Evolutionary conservation across 495 filamentous ascomycete genomes (phyloP), one percentile per base, ranked within the genome.

Genomic region (Podospora pseudocomata): DNA sequence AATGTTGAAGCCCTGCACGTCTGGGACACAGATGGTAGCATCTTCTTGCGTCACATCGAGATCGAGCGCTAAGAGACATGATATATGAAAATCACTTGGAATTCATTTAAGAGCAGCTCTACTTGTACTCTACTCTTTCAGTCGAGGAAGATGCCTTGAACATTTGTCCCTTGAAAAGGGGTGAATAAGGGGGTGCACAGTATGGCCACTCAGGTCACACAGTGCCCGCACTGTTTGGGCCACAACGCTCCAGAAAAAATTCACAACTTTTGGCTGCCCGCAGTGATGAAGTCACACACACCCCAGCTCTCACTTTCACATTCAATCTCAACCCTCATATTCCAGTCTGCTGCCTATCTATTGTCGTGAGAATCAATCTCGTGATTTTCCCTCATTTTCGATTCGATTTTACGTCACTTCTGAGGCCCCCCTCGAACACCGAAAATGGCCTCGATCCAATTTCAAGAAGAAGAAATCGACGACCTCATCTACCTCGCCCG

Each of bases 401-500:
- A 5, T 53, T 53, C n/a, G 11, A 13, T 32, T 26, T 60, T 26
- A 27, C 34, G 34, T 9, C 2, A 44, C 16, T 23, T 15, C 34
- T 62, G n/a, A 71, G 13, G 23, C 1, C 34, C 27, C 2, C 6
- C 20, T 6, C 23, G 0, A 27, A 27, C 64, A 64, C 4, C 30
- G 34, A 78, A 70, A 32, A 86, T 86, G 83, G 76, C 81, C 0
- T 78, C 81, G 1, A 77, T 82, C 2, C 78, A 80, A 56, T 80
- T 94, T 66, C 86, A 85, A 27, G 86, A 88, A 74, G 94, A 97
- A 58, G 85, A 91, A 73, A 89, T 93, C 67, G 92, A 94, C 75
- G 94, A 97, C 74, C 87, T 97, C 70, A 85, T 97, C 69, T 97
- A 95, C 80, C 84, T 89, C 63, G 87, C 93, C 18, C 91, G 94